Base-by-base conservation (phyloP, 495 filamentous ascomycete species). In the Aspergillus campestris region DNA sequence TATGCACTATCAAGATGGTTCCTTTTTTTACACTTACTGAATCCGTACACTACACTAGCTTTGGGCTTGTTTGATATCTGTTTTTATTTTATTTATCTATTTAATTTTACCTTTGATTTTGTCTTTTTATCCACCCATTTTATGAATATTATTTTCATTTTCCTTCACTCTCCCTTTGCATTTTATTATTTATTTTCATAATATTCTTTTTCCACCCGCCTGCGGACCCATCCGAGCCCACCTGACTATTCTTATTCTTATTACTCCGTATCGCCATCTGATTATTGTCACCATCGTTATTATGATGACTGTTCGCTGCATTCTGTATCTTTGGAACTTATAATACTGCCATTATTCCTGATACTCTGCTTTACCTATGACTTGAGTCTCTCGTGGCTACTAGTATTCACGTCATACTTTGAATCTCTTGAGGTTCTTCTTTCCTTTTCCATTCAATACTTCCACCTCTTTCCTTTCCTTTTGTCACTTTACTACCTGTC, bases 371-470 rank as follows among this genome's bases (percentile, higher is more conserved):
- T 38, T 9, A 37, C 38, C 38, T 41, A 15, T 38, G 8, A 34
- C 24, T 28, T 14, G 30, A 42, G 38, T 28, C 47, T 31, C 41
- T 44, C 47, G 40, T 32, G 40, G 33, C 31, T 36, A 47, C 14
- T 15, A 38, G 45, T 40, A 55, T 60, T 62, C 62, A 66, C 62
- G 62, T 66, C 62, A 66, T 64, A 62, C 50, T 50, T 48, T 28
- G 46, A 48, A 53, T 42, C 38, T 43, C 45, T 56, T 56, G 55
- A 61, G 58, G 47, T 57, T 61, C 54, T 59, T 47, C 32, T 40
- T 49, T 36, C 47, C 50, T 44, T 38, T 44, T 49, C 18, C 4
- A 24, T 24, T 24, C 18, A 24, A 24, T 24, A 24, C 18, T 24
- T 24, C 18, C 18, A 24, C 4, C 18, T 24, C 18, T 4, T 45